Base-by-base conservation (phyloP, 139 green algal genomes). In the Chlamydomonas sp. region DNA sequence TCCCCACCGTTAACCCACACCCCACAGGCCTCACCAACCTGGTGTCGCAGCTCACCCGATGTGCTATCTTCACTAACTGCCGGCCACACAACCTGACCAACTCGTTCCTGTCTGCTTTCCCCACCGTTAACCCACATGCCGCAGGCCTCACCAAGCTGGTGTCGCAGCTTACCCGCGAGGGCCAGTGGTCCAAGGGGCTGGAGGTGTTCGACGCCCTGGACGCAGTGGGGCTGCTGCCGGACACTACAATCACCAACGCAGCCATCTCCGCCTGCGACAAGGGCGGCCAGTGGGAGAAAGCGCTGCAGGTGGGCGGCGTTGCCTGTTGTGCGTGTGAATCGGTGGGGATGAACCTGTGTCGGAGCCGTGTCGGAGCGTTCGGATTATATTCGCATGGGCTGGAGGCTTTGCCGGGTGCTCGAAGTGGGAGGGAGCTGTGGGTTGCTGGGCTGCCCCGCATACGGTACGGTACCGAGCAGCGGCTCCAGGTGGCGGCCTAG, bases 181-280 rank as follows among this genome's bases (percentile, higher is more conserved):
- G 96, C n/a, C 90, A 94, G 62, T 98, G 94, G 94, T 91, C 92
- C 80, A 98, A 98, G 86, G 95, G 90, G 4, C 88, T 98, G 49
- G 96, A 97, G 88, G 89, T 98, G 69, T 98, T 95, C 87, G 92
- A 97, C 62, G 88, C 89, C 0, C 92, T 98, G 73, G 85, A 88
- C 49, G 89, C 93, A 14, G 89, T 98, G 73, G 95, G 95, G 14
- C 89, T 98, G 66, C 69, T 78, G 4, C 87, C 95, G 0, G 96
- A 98, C 93, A 98, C 96, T 20, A 97, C 96, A 61, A 96, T 98
- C 90, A 97, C 95, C 78, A 98, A 98, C 77, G 91, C 96, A 5
- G 96, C 96, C 77, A 98, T 98, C 88, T 94, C 85, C n/a, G 93
- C 96, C 0, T 98, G 95, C 85, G 96, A 98, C 90, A 97, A 97